Percentiles rank a stretch among this genome's conserved stretches.
These are phyloP conservation scores for Lyophyllum shimeji DNA, from an alignment of 768 basidiomycete species.

Conservation along the genomic window DNA sequence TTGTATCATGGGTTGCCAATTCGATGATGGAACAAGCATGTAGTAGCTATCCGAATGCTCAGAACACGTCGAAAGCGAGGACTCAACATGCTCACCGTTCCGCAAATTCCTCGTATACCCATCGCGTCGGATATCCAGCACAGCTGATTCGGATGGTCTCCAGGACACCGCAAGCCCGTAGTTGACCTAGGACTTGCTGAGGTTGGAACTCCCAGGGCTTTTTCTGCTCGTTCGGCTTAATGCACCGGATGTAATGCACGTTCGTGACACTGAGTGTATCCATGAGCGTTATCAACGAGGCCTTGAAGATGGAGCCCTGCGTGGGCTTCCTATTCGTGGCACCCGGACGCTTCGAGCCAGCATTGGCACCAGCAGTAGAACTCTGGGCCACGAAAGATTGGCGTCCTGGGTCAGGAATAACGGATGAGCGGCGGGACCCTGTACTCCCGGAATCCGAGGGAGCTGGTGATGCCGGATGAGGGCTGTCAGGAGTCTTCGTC, in stretches of 20 bases:
- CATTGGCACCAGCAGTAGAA: constrained; percentile 29
- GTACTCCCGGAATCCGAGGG: constrained; percentile 76
- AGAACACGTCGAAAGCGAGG: constrained; percentile 12
- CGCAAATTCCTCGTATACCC: constrained; percentile 98
- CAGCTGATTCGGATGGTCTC: constrained; percentile 99
- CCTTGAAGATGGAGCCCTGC: constrained; percentile 97
- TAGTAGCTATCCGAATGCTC: constrained; percentile 68
- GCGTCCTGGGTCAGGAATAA: constrained; percentile 87
- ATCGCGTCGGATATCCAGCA: constrained; percentile 96
- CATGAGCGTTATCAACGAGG: constrained; percentile 91
- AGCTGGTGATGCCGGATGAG: constrained; percentile 73
- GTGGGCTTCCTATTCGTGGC: constrained; percentile 87
- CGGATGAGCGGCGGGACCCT: constrained; percentile 76
- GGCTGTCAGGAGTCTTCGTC: constrained; percentile 63
- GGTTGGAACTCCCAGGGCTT: constrained; percentile 96
- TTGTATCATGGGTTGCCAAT: constrained; percentile 87
- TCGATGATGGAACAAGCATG: constrained; percentile 86
- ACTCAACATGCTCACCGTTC: constrained; percentile 66
- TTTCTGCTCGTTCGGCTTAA: constrained; percentile 98
- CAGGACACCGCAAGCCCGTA: constrained; percentile 97
- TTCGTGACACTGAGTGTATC: constrained; percentile 97
- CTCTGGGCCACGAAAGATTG: constrained; percentile 62
- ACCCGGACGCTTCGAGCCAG: constrained; percentile 56
- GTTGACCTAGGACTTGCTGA: constrained; percentile 91
- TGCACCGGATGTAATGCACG: constrained; percentile 98